Base-by-base conservation (phyloP, 192 early-diverging fungal species). In the Lunasporangiospora selenospora region DNA sequence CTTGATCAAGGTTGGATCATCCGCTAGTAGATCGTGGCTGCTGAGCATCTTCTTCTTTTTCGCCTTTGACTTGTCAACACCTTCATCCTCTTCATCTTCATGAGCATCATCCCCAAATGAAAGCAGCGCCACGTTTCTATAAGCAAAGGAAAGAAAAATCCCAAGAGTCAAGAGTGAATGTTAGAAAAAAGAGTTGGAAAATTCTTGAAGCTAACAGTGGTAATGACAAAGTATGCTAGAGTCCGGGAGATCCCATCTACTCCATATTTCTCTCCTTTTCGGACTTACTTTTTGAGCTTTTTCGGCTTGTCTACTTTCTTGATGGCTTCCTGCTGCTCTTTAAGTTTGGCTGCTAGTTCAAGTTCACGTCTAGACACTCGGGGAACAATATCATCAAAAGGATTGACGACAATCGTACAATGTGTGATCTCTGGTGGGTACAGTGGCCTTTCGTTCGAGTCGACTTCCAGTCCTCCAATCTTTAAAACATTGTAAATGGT, bases 401-500 rank as follows among this genome's bases (percentile, higher is more conserved):
- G 96, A 67, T 96, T 97, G 23, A 85, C 76, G 19, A 95, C 63
- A 2, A 98, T 87, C 4, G 88, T 84, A 2, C 84, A 81, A 8
- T 61, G 53, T 24, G 71, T 78, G 32, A 98, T 86, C 34, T 79
- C 80, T 21, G 87, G 85, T 38, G 91, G 93, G 53, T 89, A 89
- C 16, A 88, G 37, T 0, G 95, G 96, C 33, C 90, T 73, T 47
- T 98, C 95, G 15, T 90, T 80, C 27, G 85, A 79, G 62, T 96
- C 93, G 0, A 86, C 67, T 53, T 95, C 95, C 24, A 90, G 58
- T 13, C 90, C 90, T 19, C 88, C 89, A 39, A 98, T 90, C 71
- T 92, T 92, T 19, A 98, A 75, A 3, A 95, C 84, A 42, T 94
- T 97, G 75, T 90, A 98, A 30, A 98, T 66, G 8, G 95, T 95